Conservation (phyloP, 73 alveolate species). For the Blepharisma stoltei region DNA sequence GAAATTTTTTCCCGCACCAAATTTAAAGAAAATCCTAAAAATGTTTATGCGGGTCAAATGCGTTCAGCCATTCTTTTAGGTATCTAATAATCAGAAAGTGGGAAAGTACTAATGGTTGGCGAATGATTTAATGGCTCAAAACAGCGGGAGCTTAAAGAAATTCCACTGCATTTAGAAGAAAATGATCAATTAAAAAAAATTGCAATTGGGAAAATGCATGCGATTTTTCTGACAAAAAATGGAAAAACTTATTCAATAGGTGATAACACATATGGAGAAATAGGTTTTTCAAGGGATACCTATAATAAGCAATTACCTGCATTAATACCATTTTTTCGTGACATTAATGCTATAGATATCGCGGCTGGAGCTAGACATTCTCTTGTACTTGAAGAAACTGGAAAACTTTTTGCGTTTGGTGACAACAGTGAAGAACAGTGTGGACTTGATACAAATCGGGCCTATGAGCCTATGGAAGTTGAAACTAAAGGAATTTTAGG, state of each 20-base stretch:
- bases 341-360: slow-evolving; percentile 32
- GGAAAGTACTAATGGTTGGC: not conserved
- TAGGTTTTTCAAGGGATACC: not conserved
- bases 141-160: not conserved
- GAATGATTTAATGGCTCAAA: not conserved
- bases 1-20: not conserved
- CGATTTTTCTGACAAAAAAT: not conserved
- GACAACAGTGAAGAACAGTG: slow-evolving; percentile 63
- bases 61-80: not conserved
- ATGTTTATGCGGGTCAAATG: not conserved
- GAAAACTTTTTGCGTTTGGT: slow-evolving; percentile 57
- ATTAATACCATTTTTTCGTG: not conserved
- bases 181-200: not conserved
- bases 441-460: slow-evolving; percentile 28
- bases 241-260: not conserved
- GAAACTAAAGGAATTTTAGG: not conserved
- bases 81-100: not conserved
- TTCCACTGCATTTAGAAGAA: not conserved
- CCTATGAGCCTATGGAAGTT: not conserved
- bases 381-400: slow-evolving; percentile 41
- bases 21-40: slow-evolving; percentile 11
- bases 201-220: not conserved
- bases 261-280: slow-evolving; percentile 13
- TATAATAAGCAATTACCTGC: not conserved
- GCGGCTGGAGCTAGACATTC: slow-evolving; percentile 63